Evolutionary conservation across 306 rosid genomes (phyloP).

Genomic region (Quercus cerris): DNA sequence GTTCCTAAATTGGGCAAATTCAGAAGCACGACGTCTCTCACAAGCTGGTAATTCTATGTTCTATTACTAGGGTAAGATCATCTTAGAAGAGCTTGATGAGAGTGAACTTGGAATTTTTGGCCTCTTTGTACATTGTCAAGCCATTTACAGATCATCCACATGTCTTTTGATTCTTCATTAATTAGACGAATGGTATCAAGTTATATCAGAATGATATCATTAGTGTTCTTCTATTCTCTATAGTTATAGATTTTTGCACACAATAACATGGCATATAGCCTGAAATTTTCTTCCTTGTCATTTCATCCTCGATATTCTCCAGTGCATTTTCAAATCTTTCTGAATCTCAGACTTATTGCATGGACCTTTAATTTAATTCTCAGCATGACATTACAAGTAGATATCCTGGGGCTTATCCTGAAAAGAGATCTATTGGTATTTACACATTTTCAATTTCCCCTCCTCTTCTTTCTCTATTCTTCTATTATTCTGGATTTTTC

Average conservation of each 20-base stretch:
- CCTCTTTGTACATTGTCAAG: not conserved
- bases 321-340: not conserved
- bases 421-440: not conserved
- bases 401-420: not conserved
- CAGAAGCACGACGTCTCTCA: constrained; percentile 78
- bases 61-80: not conserved
- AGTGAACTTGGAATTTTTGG: not conserved
- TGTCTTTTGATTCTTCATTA: not conserved
- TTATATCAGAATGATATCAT: not conserved
- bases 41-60: constrained; percentile 54
- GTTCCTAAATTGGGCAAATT: constrained; percentile 64
- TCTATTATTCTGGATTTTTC: not conserved
- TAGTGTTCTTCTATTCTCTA: not conserved
- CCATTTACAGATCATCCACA: not conserved
- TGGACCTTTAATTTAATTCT: not conserved
- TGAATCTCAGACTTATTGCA: not conserved
- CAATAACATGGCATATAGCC: not conserved
- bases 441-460: not conserved
- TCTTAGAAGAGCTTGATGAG: not conserved
- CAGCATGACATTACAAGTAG: not conserved
- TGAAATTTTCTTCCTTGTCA: not conserved
- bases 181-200: not conserved
- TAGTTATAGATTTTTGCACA: not conserved
- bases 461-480: not conserved
- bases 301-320: not conserved